Percentiles rank a stretch among this genome's conserved stretches.
phyloP scores from a whole-genome alignment of 352 stramenopile species.

The Globisporangium cylindrosporum region DNA sequence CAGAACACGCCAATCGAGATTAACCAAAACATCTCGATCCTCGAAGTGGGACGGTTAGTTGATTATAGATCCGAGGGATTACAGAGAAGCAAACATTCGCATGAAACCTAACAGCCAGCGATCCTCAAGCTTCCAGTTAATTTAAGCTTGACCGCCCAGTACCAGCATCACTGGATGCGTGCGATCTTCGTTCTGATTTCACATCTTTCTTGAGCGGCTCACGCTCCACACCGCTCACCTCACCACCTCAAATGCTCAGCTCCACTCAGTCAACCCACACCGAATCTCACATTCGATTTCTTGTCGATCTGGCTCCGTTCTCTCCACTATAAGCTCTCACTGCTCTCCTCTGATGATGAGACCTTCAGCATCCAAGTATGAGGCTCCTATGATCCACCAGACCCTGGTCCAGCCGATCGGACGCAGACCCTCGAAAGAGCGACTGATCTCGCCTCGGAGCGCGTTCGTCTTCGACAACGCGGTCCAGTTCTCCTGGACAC shows the following conservation, averaged over 20 bases:
- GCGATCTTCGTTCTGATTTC: background rate
- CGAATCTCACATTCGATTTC: background rate
- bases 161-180: background rate
- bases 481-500: slow-evolving; percentile 5
- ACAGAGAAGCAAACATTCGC: background rate
- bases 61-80: background rate
- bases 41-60: background rate
- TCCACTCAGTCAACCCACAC: background rate
- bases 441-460: background rate
- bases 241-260: background rate
- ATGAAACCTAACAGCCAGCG: background rate
- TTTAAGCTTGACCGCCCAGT: background rate
- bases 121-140: background rate
- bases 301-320: background rate
- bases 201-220: background rate
- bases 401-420: background rate
- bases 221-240: background rate
- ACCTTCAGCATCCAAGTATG: background rate
- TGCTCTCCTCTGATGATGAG: background rate
- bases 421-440: background rate
- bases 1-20: too few species aligned
- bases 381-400: background rate
- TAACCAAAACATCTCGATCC: too few species aligned
- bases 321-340: background rate
- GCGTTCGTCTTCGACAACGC: background rate